These are phyloP conservation scores for Hypoxylon sp. DNA, from an alignment of 2,329 filamentous ascomycete species.

Conservation along the genomic window DNA sequence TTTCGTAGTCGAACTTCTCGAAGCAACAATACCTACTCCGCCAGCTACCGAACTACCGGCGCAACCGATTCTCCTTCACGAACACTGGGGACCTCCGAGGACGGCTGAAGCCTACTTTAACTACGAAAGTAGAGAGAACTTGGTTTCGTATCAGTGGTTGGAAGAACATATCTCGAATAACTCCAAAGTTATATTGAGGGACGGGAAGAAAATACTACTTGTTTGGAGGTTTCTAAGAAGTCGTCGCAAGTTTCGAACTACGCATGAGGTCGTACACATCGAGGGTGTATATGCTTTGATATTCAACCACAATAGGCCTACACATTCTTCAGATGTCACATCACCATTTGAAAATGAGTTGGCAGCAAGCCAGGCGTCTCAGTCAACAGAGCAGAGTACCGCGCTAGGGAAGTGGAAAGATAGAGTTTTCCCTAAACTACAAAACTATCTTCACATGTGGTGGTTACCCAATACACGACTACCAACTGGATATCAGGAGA, in stretches of 20 bases:
- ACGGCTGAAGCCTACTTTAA: not conserved
- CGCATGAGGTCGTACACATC: constrained; percentile 6
- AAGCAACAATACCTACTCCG: constrained; percentile 3
- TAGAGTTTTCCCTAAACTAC: not conserved
- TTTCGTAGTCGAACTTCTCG: constrained; percentile 9
- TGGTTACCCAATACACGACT: not conserved
- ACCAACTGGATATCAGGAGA: not conserved
- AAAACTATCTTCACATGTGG: not conserved
- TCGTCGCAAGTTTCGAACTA: constrained; percentile 1
- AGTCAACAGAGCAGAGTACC: not conserved
- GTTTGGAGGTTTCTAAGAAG: constrained; percentile 8
- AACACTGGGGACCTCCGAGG: not conserved
- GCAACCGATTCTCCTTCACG: not conserved
- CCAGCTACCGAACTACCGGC: not conserved
- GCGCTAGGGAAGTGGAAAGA: not conserved
- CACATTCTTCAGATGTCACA: not conserved
- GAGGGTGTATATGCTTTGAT: not conserved
- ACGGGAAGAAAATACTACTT: not conserved
- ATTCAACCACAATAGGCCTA: constrained; percentile 6
- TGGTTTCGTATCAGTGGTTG: not conserved
- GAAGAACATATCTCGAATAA: not conserved
- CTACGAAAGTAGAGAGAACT: not conserved
- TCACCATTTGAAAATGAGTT: constrained; percentile 12
- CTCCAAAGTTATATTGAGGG: not conserved
- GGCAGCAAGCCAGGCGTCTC: not conserved